Percentiles rank a stretch among this genome's conserved stretches.
Evolutionary conservation across 495 filamentous ascomycete species (phyloP).

Genomic region (Aspergillus panamensis): DNA sequence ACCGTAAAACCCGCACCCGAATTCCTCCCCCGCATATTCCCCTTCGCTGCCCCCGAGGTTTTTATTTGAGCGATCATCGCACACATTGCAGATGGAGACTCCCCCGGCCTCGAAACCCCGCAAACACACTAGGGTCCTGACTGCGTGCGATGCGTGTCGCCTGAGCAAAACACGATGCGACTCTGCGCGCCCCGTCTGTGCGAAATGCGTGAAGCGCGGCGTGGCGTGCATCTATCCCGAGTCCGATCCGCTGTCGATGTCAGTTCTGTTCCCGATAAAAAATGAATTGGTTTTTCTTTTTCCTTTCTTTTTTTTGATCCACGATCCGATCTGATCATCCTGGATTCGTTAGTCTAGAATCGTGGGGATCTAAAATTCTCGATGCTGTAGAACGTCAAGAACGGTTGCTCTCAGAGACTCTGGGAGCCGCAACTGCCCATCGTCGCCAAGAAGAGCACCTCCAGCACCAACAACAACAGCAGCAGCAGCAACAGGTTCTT

Average conservation of each 20-base stretch:
- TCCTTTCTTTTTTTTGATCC: conserved; percentile 8
- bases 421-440: conserved; percentile 7
- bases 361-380: conserved; percentile 29
- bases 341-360: conserved; percentile 19
- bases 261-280: conserved; percentile 9
- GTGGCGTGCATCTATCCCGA: conserved; percentile 32
- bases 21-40: neutral
- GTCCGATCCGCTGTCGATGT: conserved; percentile 30
- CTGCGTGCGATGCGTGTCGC: conserved; percentile 31
- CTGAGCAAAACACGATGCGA: conserved; percentile 33
- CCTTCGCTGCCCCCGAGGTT: neutral
- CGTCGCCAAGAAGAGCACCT: too few species aligned
- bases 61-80: too few species aligned
- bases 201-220: conserved; percentile 30
- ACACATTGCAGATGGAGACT: conserved; percentile 18
- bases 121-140: conserved; percentile 31
- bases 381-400: conserved; percentile 31
- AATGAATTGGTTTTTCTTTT: conserved; percentile 1
- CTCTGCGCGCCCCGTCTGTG: conserved; percentile 28
- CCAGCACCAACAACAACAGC: conserved; percentile 1
- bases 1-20: neutral
- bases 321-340: neutral
- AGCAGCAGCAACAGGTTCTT: conserved; percentile 1
- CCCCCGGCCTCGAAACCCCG: conserved; percentile 18
- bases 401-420: conserved; percentile 23